Conservation (phyloP, 371 early-diverging fungal genomes). For the Blastocladiella emersonii region DNA sequence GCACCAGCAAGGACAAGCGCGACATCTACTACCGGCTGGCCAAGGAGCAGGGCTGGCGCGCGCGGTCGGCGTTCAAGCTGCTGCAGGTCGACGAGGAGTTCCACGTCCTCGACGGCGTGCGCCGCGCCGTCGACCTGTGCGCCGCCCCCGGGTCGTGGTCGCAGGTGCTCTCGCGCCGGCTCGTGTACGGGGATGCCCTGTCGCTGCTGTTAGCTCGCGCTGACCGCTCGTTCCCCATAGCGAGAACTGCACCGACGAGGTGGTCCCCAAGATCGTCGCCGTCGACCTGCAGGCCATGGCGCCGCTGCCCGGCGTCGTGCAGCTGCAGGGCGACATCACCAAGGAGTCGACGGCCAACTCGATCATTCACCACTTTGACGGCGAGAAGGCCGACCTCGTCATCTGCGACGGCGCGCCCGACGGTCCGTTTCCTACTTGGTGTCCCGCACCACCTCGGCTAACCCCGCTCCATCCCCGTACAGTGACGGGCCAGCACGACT, state of each 20-base stretch:
- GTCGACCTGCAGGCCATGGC: conserved; percentile 98
- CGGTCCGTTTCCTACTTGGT: conserved; percentile 26
- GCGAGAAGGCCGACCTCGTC: conserved; percentile 82
- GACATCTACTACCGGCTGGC: conserved; percentile 95
- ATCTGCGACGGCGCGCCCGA: conserved; percentile 99
- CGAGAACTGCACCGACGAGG: conserved; percentile 18
- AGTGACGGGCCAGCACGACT: conserved; percentile 95
- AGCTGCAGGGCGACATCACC: conserved; percentile 98
- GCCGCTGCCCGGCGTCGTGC: conserved; percentile 84
- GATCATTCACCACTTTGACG: conserved; percentile 78
- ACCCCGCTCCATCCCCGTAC: background rate
- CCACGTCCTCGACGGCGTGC: conserved; percentile 76
- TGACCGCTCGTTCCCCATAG: too few species aligned
- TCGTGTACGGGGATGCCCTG: conserved; percentile 24
- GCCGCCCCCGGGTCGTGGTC: conserved; percentile 99
- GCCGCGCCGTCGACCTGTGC: conserved; percentile 91
- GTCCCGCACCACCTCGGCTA: background rate
- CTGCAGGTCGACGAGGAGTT: conserved; percentile 92
- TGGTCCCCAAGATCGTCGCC: conserved; percentile 68
- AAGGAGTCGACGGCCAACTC: conserved; percentile 77
- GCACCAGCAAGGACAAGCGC: conserved; percentile 82
- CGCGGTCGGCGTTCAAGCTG: conserved; percentile 96
- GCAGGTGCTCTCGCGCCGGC: conserved; percentile 78
- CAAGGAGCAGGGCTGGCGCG: conserved; percentile 94
- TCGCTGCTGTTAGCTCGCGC: background rate